Evolutionary conservation across 2,329 filamentous ascomycete species (phyloP).

Genomic region (Diaporthe eres): DNA sequence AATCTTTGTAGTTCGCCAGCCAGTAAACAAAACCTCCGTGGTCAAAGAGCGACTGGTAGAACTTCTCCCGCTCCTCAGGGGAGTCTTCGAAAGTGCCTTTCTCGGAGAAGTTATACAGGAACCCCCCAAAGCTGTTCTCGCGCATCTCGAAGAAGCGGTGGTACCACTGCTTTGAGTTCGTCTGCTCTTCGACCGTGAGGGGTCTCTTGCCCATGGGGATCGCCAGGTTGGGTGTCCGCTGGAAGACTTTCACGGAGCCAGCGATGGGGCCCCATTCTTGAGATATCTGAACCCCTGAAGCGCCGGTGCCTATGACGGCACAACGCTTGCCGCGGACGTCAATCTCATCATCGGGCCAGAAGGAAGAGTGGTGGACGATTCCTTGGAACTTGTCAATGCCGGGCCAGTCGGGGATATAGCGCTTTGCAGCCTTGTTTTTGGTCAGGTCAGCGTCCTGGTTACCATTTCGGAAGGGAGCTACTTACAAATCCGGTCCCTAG

Average conservation of each 20-base stretch:
- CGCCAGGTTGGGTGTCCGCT: constrained; percentile 76
- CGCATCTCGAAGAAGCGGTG: constrained; percentile 66
- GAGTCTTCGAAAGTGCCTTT: constrained; percentile 69
- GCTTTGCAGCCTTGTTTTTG: constrained; percentile 63
- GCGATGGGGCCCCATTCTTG: constrained; percentile 71
- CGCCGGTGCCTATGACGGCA: constrained; percentile 75
- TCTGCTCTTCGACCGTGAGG: constrained; percentile 66
- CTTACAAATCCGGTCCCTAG: constrained; percentile 67
- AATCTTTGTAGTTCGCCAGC: constrained; percentile 68
- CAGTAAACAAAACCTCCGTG: constrained; percentile 69
- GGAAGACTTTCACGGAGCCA: constrained; percentile 70
- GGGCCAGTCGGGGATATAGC: constrained; percentile 73
- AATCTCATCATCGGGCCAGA: constrained; percentile 72
- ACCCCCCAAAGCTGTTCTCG: constrained; percentile 69
- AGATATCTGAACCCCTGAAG: constrained; percentile 74
- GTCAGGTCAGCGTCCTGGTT: background rate
- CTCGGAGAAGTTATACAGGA: constrained; percentile 69
- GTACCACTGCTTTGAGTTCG: constrained; percentile 59
- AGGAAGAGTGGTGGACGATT: constrained; percentile 70
- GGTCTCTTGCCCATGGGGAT: constrained; percentile 70
- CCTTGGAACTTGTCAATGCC: constrained; percentile 74
- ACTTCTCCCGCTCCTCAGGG: constrained; percentile 62
- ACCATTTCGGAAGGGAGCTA: constrained; percentile 3
- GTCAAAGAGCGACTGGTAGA: constrained; percentile 64
- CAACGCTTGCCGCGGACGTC: constrained; percentile 70